A percentile compares a stretch with the other conserved stretches of the same genome.
Conservation (phyloP, 2,329 filamentous ascomycete genomes). For the Aspergillus texensis region DNA sequence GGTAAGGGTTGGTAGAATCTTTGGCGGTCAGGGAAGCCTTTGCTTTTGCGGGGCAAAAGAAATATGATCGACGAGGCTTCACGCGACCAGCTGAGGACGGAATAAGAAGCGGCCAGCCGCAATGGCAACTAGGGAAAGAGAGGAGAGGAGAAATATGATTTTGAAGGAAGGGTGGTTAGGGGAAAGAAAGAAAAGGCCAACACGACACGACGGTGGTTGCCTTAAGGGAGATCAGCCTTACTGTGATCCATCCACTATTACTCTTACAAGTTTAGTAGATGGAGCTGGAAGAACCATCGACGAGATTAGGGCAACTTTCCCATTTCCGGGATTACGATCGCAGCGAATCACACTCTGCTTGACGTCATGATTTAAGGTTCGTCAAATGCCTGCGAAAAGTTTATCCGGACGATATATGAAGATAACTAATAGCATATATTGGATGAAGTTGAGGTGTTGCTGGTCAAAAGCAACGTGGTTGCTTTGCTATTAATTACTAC, state of each 20-base stretch:
- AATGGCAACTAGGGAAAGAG: not conserved
- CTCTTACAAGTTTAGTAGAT: constrained; percentile 4
- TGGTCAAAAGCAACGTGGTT: not conserved
- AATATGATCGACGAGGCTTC: constrained; percentile 21
- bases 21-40: constrained; percentile 5
- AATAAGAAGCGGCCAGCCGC: constrained; percentile 20
- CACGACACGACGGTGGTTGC: not conserved
- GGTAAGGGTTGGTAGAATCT: not conserved
- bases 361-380: constrained; percentile 1
- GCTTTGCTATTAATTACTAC: not conserved
- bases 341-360: not conserved
- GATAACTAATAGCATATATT: not conserved
- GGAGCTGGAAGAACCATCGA: not conserved
- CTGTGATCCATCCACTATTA: constrained; percentile 6
- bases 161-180: not conserved
- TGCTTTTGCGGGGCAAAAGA: constrained; percentile 19
- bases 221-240: not conserved
- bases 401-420: not conserved
- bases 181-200: not conserved
- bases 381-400: not conserved
- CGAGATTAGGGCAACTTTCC: constrained; percentile 2
- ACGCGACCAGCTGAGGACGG: constrained; percentile 17
- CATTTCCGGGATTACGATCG: not conserved
- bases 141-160: not conserved
- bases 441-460: not conserved